Base-by-base conservation (phyloP, 306 rosid genomes). In the Begonia masoniana region DNA sequence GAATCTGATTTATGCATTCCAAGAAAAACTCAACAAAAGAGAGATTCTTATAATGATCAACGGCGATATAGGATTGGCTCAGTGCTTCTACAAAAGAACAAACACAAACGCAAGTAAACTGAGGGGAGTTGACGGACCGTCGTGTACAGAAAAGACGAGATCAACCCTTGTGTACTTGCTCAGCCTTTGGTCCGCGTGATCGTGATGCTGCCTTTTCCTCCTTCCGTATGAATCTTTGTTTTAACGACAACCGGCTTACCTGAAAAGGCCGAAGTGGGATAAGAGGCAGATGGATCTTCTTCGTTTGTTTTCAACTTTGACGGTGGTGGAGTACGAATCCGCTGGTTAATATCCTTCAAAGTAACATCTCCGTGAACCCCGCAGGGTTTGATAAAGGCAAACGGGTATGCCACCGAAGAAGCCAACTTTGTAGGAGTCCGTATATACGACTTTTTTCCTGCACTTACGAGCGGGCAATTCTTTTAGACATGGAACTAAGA, bases 151-250 rank as follows among this genome's bases (percentile, higher is more conserved):
- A 31, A 31, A 31, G 39, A 31, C 9, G 39, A 31, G 7, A 31
- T 2, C 39, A 7, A 31, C 39, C 39, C 39, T 31, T 31, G 39
- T 31, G 4, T 7, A 31, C 39, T 31, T 31, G 9, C 8, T 70
- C 77, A 89, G 56, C 97, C 97, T 85, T 73, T 78, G 60, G 97
- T 89, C 68, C 95, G 80, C 94, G 82, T 82, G 64, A 89, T 89
- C 55, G 97, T 89, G 69, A 89, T 89, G 95, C 97, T 89, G 46
- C 97, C 97, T 68, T 82, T 89, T 58, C 97, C 95, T 13, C 97
- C 95, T 72, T 89, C 95, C 0, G 89, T 89, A 69, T 66, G 95
- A 36, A 89, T 85, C 63, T 80, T 89, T 9, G 87, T 89, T 70
- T 89, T 85, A 9, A 89, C 95, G 67, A 89, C 97, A 1, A 89